These are phyloP conservation scores for Curvularia sp. DNA, from an alignment of 2,329 filamentous ascomycete genomes.

Conservation along the genomic window DNA sequence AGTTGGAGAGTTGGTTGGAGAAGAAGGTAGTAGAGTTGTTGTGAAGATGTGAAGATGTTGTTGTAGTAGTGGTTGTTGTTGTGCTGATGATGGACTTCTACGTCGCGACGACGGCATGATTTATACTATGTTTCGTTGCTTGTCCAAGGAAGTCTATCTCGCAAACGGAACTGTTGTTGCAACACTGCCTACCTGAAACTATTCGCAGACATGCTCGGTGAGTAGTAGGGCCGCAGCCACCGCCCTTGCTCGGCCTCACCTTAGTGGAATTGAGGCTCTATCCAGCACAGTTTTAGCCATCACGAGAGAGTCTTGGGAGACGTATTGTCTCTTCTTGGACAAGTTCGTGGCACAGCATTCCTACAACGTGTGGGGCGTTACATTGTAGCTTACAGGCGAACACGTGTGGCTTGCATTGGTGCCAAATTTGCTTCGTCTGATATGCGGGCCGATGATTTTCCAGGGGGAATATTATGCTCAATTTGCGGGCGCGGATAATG, in stretches of 20 bases:
- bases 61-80: background rate
- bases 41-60: constrained; percentile 3
- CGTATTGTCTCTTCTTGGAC: constrained; percentile 2
- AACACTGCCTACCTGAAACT: constrained; percentile 11
- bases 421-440: background rate
- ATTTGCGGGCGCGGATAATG: background rate
- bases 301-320: background rate
- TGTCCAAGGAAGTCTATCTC: background rate
- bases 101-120: constrained; percentile 2
- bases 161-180: background rate
- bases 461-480: background rate
- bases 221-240: constrained; percentile 2
- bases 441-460: too few relatives aligned
- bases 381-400: constrained; percentile 4
- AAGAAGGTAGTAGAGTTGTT: background rate
- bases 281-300: background rate
- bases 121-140: constrained; percentile 3
- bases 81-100: constrained; percentile 4
- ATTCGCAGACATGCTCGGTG: constrained; percentile 8
- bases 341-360: constrained; percentile 9
- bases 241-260: constrained; percentile 9
- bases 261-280: background rate
- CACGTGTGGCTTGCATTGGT: background rate
- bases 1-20: constrained; percentile 9
- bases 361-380: background rate